phyloP scores from a whole-genome alignment of 257 asterid genomes.

The Solanum rostratum region DNA sequence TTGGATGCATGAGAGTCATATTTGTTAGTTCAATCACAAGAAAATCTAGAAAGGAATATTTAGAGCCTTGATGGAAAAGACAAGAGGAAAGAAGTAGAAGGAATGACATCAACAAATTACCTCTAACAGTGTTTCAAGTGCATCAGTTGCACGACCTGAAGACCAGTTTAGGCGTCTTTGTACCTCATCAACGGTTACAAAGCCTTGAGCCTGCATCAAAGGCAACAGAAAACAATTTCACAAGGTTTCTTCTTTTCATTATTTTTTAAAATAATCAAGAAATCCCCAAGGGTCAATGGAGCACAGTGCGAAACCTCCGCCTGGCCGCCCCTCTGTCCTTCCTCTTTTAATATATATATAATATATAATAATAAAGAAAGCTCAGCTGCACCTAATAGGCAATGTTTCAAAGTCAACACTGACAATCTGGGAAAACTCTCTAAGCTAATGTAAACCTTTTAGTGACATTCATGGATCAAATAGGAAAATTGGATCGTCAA shows the following conservation, averaged over 20 bases:
- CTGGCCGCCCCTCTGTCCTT: neutral
- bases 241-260: neutral
- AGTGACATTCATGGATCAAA: neutral
- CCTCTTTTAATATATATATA: neutral
- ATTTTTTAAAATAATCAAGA: neutral
- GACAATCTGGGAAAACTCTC: neutral
- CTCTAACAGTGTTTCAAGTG: conserved; percentile 80
- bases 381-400: neutral
- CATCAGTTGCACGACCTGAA: conserved; percentile 70
- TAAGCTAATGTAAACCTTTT: neutral
- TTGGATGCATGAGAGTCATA: neutral
- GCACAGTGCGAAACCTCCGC: neutral
- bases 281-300: neutral
- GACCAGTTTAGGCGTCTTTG: conserved; percentile 80
- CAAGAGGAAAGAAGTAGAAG: neutral
- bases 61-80: neutral
- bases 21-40: neutral
- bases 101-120: conserved; percentile 28
- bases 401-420: neutral
- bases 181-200: conserved; percentile 80
- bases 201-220: conserved; percentile 68
- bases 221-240: neutral
- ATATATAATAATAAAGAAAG: neutral
- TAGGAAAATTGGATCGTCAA: neutral
- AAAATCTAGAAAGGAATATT: neutral